phyloP scores from a whole-genome alignment of 2,329 filamentous ascomycete species.

The Penicillium sp. region DNA sequence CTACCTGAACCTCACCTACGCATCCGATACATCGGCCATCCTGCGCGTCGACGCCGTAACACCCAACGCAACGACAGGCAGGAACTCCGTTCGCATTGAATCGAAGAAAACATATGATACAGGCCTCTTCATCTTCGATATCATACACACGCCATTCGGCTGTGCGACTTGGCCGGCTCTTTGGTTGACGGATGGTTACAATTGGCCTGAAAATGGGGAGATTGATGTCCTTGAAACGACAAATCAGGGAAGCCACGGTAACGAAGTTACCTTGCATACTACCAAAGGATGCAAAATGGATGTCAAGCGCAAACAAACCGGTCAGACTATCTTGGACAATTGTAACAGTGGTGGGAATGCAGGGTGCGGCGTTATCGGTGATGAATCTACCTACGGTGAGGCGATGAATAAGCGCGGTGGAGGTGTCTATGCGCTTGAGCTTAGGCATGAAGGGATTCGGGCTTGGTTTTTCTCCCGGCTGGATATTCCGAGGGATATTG shows the following conservation, averaged over 20 bases:
- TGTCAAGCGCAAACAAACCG: conserved; percentile 54
- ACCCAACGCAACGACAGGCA: conserved; percentile 56
- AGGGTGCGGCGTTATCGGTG: conserved; percentile 55
- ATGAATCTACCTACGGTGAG: conserved; percentile 48
- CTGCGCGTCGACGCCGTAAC: conserved; percentile 60
- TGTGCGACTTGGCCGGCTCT: conserved; percentile 64
- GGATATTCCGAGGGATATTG: conserved; percentile 53
- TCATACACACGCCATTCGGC: conserved; percentile 60
- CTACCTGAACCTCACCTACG: conserved; percentile 58
- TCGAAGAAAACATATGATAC: conserved; percentile 58
- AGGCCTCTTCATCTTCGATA: conserved; percentile 67
- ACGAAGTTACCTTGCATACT: conserved; percentile 60
- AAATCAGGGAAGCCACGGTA: conserved; percentile 54
- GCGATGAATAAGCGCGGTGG: conserved; percentile 54
- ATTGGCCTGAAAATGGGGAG: conserved; percentile 64
- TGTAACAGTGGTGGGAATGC: conserved; percentile 56
- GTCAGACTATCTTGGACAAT: conserved; percentile 41
- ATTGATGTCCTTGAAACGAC: conserved; percentile 61
- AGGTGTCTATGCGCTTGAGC: conserved; percentile 60
- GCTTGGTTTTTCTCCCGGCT: conserved; percentile 58
- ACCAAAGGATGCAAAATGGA: conserved; percentile 52
- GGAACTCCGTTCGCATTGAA: conserved; percentile 60
- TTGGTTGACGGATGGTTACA: conserved; percentile 59
- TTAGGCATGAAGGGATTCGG: conserved; percentile 58
- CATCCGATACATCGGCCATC: conserved; percentile 52